A percentile compares a stretch with the other conserved stretches of the same genome.
These are phyloP conservation scores for Podaxis pistillaris DNA, from an alignment of 768 basidiomycete species.

Conservation along the genomic window DNA sequence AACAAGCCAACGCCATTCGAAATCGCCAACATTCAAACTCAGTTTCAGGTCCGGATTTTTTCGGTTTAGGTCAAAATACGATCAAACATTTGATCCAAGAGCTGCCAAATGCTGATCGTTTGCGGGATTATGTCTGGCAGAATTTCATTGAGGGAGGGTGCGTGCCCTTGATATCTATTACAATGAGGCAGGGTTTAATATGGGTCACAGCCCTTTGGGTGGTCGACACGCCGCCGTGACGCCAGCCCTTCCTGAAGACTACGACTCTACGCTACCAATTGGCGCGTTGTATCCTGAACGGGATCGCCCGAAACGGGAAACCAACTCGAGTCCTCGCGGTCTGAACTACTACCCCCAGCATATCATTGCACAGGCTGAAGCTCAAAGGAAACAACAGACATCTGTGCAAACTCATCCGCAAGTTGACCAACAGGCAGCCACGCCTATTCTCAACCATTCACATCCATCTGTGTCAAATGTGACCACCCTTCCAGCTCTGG, in stretches of 20 bases:
- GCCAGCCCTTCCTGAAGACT: conserved; percentile 77
- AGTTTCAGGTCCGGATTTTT: conserved; percentile 87
- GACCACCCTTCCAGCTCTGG: not conserved
- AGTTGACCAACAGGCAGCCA: conserved; percentile 19
- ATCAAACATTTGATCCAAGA: conserved; percentile 92
- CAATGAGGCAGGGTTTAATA: not conserved
- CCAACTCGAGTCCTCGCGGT: conserved; percentile 29
- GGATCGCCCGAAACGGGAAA: conserved; percentile 31
- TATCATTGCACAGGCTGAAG: conserved; percentile 41
- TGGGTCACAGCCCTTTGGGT: conserved; percentile 57
- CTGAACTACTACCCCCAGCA: conserved; percentile 50
- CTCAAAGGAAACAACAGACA: conserved; percentile 29
- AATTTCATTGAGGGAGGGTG: conserved; percentile 84
- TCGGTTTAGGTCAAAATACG: conserved; percentile 82
- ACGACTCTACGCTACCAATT: conserved; percentile 47
- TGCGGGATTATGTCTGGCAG: conserved; percentile 86
- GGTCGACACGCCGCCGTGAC: conserved; percentile 82
- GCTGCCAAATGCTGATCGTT: conserved; percentile 65
- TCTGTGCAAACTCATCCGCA: conserved; percentile 14
- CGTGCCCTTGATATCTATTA: conserved; percentile 31
- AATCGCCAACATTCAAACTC: conserved; percentile 84
- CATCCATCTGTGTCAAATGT: not conserved
- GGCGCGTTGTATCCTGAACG: conserved; percentile 43
- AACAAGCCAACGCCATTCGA: conserved; percentile 77
- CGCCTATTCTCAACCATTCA: conserved; percentile 21